A percentile compares a stretch with the other conserved stretches of the same genome.
Conservation (phyloP, 768 basidiomycete species). For the Boletus edulis region DNA sequence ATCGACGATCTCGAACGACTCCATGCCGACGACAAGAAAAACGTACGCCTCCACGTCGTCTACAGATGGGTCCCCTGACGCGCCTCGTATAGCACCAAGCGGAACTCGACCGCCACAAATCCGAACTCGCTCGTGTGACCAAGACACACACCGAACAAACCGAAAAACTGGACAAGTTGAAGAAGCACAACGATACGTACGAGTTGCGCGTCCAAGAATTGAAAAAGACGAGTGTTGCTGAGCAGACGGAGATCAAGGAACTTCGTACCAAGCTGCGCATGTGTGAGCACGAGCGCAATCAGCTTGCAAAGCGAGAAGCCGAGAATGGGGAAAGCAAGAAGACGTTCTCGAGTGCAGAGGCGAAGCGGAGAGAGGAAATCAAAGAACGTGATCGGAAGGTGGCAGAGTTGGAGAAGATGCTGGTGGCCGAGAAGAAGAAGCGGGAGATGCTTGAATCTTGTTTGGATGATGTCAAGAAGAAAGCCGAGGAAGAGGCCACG, state of each 20-base stretch:
- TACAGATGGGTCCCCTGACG: neutral
- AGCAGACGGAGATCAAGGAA: slow-evolving; percentile 64
- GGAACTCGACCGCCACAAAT: slow-evolving; percentile 58
- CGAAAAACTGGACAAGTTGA: slow-evolving; percentile 58
- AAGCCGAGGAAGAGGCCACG: slow-evolving; percentile 40
- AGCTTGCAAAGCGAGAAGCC: slow-evolving; percentile 48
- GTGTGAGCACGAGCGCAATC: slow-evolving; percentile 56
- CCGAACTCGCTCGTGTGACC: slow-evolving; percentile 50
- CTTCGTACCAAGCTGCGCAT: slow-evolving; percentile 55
- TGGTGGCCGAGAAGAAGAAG: slow-evolving; percentile 49
- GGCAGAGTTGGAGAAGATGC: slow-evolving; percentile 52
- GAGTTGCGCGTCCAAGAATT: slow-evolving; percentile 63
- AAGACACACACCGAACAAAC: slow-evolving; percentile 47
- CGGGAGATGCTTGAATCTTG: slow-evolving; percentile 46
- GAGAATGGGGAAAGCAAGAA: slow-evolving; percentile 53
- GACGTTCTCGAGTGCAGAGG: slow-evolving; percentile 46
- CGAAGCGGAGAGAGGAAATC: slow-evolving; percentile 52
- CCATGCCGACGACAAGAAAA: slow-evolving; percentile 65
- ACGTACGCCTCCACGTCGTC: slow-evolving; percentile 38
- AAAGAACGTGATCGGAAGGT: slow-evolving; percentile 53
- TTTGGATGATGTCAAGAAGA: slow-evolving; percentile 41
- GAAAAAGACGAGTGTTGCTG: slow-evolving; percentile 45
- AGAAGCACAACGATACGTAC: slow-evolving; percentile 56
- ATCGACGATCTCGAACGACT: slow-evolving; percentile 61
- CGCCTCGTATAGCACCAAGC: slow-evolving; percentile 47